Conservation (phyloP, 352 stramenopile species). For the Phytophthora pistaciae region DNA sequence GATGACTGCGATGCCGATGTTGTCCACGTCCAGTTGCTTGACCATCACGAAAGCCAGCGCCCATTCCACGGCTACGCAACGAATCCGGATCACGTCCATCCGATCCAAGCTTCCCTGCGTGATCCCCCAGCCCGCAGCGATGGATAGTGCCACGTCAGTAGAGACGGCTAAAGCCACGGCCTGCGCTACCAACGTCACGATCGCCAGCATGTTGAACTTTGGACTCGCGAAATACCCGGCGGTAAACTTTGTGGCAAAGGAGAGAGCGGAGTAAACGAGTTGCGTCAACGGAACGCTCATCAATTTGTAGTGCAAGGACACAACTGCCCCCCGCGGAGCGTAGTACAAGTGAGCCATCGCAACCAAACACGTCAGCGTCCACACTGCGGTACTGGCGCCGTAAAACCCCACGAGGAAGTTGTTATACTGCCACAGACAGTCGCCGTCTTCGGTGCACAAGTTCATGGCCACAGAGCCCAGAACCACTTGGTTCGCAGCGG, state of each 20-base stretch:
- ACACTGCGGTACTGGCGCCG: constrained; percentile 39
- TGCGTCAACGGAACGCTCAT: constrained; percentile 46
- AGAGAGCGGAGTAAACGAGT: constrained; percentile 41
- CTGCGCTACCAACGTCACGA: constrained; percentile 47
- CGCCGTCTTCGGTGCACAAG: constrained; percentile 46
- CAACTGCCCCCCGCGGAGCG: constrained; percentile 37
- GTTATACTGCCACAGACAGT: constrained; percentile 39
- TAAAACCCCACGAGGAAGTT: constrained; percentile 43
- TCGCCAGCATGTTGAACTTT: constrained; percentile 43
- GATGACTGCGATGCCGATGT: constrained; percentile 54
- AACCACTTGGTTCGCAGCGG: constrained; percentile 29
- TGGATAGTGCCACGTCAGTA: constrained; percentile 51
- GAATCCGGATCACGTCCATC: constrained; percentile 60
- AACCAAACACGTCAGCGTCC: constrained; percentile 30
- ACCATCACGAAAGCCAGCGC: constrained; percentile 51
- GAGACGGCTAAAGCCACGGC: constrained; percentile 46
- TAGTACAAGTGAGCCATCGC: constrained; percentile 53
- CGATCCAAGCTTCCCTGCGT: constrained; percentile 46
- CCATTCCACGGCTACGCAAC: constrained; percentile 54
- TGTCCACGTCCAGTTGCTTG: constrained; percentile 49
- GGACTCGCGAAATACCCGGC: constrained; percentile 39
- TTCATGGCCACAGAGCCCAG: constrained; percentile 54
- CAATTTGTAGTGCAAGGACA: constrained; percentile 61
- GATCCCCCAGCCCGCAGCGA: constrained; percentile 74
- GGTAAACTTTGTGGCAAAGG: constrained; percentile 43